Conservation (phyloP, 2,329 filamentous ascomycete genomes). For the Trichophyton verrucosum region DNA sequence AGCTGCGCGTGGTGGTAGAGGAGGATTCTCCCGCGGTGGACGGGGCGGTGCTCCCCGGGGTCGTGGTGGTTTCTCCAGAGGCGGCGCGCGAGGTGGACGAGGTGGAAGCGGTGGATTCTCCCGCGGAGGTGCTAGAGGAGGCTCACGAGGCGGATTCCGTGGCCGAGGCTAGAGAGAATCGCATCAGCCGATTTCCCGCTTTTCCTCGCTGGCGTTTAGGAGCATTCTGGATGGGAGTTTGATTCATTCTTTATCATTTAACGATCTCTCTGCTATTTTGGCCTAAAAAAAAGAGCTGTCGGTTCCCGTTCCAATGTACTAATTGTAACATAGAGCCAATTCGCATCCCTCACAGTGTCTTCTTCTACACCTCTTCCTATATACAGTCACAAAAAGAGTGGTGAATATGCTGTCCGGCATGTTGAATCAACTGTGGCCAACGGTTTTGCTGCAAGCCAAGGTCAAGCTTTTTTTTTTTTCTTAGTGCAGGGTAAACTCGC, state of each 20-base stretch:
- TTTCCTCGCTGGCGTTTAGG: constrained; percentile 14
- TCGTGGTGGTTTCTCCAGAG: constrained; percentile 38
- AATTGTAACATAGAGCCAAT: constrained; percentile 4
- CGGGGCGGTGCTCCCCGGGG: constrained; percentile 38
- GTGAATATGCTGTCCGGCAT: neutral
- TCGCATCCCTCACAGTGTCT: neutral
- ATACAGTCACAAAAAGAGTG: neutral
- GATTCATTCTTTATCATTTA: neutral
- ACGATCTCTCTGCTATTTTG: constrained; percentile 2
- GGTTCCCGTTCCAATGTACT: neutral
- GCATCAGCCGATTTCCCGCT: neutral
- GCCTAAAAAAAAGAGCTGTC: neutral
- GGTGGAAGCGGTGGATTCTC: constrained; percentile 31
- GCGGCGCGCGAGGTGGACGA: constrained; percentile 26
- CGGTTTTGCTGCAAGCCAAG: neutral
- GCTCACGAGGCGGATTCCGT: constrained; percentile 24
- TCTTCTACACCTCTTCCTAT: neutral
- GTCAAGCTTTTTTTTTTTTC: neutral
- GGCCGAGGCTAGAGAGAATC: constrained; percentile 14
- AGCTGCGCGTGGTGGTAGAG: constrained; percentile 31
- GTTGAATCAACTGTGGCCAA: neutral
- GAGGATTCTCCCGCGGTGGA: constrained; percentile 23
- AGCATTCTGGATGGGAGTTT: constrained; percentile 10
- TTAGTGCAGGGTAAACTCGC: neutral
- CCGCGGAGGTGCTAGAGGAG: constrained; percentile 22